Conservation (phyloP, 2,329 filamentous ascomycete genomes). For the Colletotrichum lindemuthianum region DNA sequence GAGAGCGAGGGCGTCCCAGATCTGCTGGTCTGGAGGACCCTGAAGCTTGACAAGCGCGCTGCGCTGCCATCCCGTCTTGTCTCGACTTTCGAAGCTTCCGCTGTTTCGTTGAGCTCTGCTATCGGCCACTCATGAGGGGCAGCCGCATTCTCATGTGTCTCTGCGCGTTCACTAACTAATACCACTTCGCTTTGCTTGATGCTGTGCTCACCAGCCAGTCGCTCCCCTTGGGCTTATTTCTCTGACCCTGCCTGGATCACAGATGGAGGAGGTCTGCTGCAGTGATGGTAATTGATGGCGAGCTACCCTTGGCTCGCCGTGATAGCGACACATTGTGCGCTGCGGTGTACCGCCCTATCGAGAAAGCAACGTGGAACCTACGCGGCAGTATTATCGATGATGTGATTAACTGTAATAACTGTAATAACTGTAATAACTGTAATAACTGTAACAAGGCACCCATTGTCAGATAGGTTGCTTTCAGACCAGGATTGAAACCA, state of each 20-base stretch:
- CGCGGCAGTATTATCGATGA: slow-evolving; percentile 11
- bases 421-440: too few relatives aligned
- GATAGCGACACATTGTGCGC: background rate
- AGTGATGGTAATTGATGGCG: background rate
- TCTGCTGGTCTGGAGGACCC: slow-evolving; percentile 31
- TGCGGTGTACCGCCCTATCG: slow-evolving; percentile 2
- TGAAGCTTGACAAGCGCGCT: slow-evolving; percentile 33
- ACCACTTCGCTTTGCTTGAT: slow-evolving; percentile 6
- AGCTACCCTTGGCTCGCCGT: slow-evolving; percentile 12
- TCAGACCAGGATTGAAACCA: slow-evolving; percentile 19
- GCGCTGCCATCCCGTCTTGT: slow-evolving; percentile 37
- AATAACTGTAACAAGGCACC: slow-evolving; percentile 27
- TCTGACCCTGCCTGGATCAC: too few relatives aligned
- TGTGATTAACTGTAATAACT: slow-evolving; percentile 28
- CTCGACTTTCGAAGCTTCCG: slow-evolving; percentile 31
- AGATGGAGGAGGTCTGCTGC: too few relatives aligned
- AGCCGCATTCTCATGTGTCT: slow-evolving; percentile 14
- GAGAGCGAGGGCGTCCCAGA: slow-evolving; percentile 19
- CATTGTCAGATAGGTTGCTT: background rate
- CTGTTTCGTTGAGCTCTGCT: slow-evolving; percentile 18
- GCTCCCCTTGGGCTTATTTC: background rate
- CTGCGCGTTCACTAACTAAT: background rate
- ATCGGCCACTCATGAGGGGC: slow-evolving; percentile 1
- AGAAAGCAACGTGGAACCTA: slow-evolving; percentile 11
- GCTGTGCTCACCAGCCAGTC: background rate